Percentiles rank a stretch among this genome's conserved stretches.
phyloP scores from a whole-genome alignment of 768 basidiomycete species.

The Pleurotus pulmonarius region DNA sequence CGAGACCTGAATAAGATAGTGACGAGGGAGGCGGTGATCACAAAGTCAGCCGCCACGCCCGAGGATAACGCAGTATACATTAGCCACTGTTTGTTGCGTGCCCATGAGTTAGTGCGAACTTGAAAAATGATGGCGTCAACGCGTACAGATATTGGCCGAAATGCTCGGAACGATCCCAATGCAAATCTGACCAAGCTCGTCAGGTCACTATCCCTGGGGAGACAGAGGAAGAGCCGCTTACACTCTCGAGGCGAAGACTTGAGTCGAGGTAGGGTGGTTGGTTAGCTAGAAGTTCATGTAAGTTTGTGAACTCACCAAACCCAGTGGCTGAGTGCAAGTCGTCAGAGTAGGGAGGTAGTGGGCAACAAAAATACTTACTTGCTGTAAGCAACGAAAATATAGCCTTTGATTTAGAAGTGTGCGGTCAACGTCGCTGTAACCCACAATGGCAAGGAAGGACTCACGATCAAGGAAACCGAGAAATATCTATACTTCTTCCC shows the following conservation, averaged over 20 bases:
- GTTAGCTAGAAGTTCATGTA: too few relatives aligned
- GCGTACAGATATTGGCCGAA: background rate
- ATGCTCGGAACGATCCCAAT: background rate
- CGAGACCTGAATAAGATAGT: slow-evolving; percentile 46
- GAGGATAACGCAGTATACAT: slow-evolving; percentile 25
- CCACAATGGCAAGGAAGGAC: background rate
- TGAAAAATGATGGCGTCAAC: background rate
- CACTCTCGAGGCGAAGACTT: too few relatives aligned
- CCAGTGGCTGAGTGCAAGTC: background rate
- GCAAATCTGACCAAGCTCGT: too few relatives aligned
- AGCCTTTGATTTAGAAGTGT: background rate
- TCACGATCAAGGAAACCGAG: too few relatives aligned
- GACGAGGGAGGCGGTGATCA: slow-evolving; percentile 54
- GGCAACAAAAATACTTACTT: background rate
- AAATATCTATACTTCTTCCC: background rate
- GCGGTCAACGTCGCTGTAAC: background rate
- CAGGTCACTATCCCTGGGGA: too few relatives aligned
- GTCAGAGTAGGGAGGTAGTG: background rate
- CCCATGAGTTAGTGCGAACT: background rate
- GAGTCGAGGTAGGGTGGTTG: too few relatives aligned
- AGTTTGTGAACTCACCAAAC: background rate
- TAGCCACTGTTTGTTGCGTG: slow-evolving; percentile 16
- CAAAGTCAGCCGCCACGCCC: slow-evolving; percentile 48
- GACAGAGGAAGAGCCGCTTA: too few relatives aligned
- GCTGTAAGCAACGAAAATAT: background rate